These are phyloP conservation scores for Saccharomycopsis babjevae DNA, from an alignment of 805 yeast species.

Conservation along the genomic window DNA sequence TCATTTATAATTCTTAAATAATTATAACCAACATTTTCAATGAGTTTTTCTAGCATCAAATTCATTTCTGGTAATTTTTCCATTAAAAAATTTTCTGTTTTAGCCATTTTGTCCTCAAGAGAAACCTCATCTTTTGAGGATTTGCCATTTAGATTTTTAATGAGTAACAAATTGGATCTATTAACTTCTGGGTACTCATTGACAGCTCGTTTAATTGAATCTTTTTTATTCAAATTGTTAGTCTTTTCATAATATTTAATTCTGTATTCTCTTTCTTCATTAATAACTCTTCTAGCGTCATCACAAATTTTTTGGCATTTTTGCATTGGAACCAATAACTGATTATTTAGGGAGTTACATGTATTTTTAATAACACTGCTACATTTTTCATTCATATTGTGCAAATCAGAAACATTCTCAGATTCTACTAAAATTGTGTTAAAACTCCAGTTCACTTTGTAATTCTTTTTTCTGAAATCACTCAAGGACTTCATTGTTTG, in stretches of 20 bases:
- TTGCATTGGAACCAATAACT: constrained; percentile 3
- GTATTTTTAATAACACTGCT: background rate
- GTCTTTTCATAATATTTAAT: constrained; percentile 3
- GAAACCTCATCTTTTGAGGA: background rate
- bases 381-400: constrained; percentile 3
- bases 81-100: constrained; percentile 6
- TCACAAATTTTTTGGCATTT: constrained; percentile 6
- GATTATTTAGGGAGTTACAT: background rate
- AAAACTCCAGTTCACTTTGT: background rate
- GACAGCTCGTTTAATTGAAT: background rate
- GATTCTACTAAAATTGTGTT: background rate
- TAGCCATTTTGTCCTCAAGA: background rate
- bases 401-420: background rate
- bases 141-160: background rate
- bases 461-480: background rate
- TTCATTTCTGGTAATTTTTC: constrained; percentile 4
- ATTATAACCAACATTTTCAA: background rate
- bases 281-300: constrained; percentile 3
- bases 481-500: background rate
- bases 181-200: background rate
- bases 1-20: background rate
- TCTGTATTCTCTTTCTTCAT: constrained; percentile 14
- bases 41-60: constrained; percentile 2
- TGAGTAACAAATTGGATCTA: background rate
- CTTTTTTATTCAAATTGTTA: background rate